Base-by-base conservation (phyloP, 768 basidiomycete species). In the Chiua virens region DNA sequence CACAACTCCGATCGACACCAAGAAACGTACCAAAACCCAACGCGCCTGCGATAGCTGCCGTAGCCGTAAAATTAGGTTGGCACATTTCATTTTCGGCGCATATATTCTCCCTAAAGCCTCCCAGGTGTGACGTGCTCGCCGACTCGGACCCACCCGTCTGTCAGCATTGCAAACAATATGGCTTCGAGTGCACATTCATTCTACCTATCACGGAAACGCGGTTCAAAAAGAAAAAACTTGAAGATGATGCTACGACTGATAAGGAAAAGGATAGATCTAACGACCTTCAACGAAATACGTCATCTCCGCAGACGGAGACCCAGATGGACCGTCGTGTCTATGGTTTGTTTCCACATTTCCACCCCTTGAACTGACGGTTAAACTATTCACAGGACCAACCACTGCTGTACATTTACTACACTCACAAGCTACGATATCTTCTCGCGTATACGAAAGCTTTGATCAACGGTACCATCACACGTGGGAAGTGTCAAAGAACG, bases 131-230 rank as follows among this genome's bases (percentile, higher is more conserved):
- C 64, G 81, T 97, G 60, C 75, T 98, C 17, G 34, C 79, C 1
- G 90, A 93, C 60, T 68, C 80, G 60, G 87, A 92, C 3, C 88
- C 89, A 0, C 85, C 89, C 17, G 64, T 89, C 43, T 98, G 94
- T 65, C 89, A 93, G 60, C 95, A 98, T 68, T 98, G 96, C 79
- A 90, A 92, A 64, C 91, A 93, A 65, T 92, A 93, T 62, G 80
- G 82, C 39, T 91, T 94, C 59, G 92, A 96, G 57, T 97, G 96
- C 68, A 97, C 95, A 6, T 97, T 95, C 73, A 96, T 97, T 77
- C 83, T 98, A 13, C 97, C 97, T 36, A 99, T 99, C 60, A 92
- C 96, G 10, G 97, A 98, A 70, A 99, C 97, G 0, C 86, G 97
- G 18, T 99, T 98, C 80, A 98, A 98, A 75, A 97, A 97, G 77